Evolutionary conservation across 192 early-diverging fungal species (phyloP).

Genomic region (Physocladia obscura): DNA sequence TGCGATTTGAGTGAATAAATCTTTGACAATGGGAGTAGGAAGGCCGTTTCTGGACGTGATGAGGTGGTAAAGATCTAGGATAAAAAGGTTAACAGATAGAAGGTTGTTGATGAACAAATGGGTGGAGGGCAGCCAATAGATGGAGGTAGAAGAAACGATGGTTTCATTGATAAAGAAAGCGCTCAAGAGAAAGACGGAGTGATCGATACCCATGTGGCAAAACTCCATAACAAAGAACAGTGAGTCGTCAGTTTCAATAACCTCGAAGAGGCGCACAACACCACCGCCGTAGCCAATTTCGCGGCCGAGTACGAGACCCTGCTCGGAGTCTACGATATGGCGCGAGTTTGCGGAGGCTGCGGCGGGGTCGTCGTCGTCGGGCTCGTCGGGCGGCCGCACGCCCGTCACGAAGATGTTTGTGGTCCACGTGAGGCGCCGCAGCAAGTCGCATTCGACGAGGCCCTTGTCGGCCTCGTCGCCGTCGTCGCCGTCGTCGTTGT

Average conservation of each 20-base stretch:
- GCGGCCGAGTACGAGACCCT: not conserved
- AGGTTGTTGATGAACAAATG: not conserved
- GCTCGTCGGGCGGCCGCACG: not conserved
- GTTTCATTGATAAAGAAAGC: not conserved
- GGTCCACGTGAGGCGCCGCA: conserved; percentile 22
- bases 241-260: conserved; percentile 40
- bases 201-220: conserved; percentile 26
- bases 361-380: not conserved
- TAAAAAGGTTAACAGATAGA: not conserved
- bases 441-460: conserved; percentile 21
- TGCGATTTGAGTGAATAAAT: conserved; percentile 74
- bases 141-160: not conserved
- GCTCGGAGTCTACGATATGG: not conserved
- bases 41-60: conserved; percentile 36
- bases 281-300: conserved; percentile 16
- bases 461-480: not conserved
- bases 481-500: not conserved
- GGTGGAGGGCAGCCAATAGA: too few species aligned
- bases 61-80: conserved; percentile 46
- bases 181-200: not conserved
- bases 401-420: conserved; percentile 14
- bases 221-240: conserved; percentile 43
- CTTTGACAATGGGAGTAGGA: conserved; percentile 23
- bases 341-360: not conserved
- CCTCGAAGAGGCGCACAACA: conserved; percentile 35